These are phyloP conservation scores for Geranium rotundifolium DNA, from an alignment of 345 rosid species.

Conservation along the genomic window DNA sequence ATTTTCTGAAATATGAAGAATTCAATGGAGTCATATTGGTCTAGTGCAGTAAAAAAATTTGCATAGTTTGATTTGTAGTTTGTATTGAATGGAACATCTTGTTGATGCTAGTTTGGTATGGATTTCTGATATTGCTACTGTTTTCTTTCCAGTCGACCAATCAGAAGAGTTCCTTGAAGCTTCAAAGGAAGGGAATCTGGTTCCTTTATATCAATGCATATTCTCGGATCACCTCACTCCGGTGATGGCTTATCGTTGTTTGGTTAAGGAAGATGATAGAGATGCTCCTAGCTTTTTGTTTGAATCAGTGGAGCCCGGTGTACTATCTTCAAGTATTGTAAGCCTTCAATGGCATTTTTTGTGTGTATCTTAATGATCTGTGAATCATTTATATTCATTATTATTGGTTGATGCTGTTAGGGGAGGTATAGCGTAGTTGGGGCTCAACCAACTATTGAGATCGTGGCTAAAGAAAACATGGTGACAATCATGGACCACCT, in stretches of 20 bases:
- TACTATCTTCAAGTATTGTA: constrained; percentile 50
- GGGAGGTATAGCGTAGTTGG: constrained; percentile 85
- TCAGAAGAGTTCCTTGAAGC: constrained; percentile 50
- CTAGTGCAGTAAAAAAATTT: neutral
- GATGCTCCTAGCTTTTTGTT: constrained; percentile 94
- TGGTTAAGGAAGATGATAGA: constrained; percentile 88
- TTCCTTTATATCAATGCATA: constrained; percentile 60
- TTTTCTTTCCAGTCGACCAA: constrained; percentile 37
- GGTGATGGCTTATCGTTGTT: constrained; percentile 74
- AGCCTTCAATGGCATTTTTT: constrained; percentile 7
- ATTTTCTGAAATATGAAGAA: no score
- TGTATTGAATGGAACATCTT: neutral
- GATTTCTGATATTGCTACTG: neutral
- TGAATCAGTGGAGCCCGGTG: constrained; percentile 84
- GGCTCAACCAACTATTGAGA: constrained; percentile 86
- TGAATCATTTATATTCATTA: neutral
- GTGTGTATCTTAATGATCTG: neutral
- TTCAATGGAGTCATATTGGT: neutral
- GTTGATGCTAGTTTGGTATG: neutral
- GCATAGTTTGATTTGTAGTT: neutral
- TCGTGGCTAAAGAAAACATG: constrained; percentile 69
- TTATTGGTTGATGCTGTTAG: constrained; percentile 20
- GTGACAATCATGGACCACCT: constrained; percentile 79
- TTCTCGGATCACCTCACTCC: constrained; percentile 94
- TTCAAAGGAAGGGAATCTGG: constrained; percentile 58